phyloP scores from a whole-genome alignment of 495 filamentous ascomycete genomes.

The Hypoxylon fuscum region DNA sequence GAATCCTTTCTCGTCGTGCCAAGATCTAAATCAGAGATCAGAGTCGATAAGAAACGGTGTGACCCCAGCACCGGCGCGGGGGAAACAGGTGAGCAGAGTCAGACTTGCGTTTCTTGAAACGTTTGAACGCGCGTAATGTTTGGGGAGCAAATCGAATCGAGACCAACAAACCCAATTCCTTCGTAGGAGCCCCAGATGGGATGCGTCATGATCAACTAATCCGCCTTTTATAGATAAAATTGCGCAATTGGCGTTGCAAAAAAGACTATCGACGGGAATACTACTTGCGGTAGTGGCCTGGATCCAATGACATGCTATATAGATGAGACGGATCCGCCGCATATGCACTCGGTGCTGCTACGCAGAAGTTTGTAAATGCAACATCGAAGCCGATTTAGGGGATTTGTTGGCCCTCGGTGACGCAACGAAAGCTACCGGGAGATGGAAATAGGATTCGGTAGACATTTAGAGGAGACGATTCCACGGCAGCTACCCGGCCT shows the following conservation, averaged over 20 bases:
- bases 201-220: slow-evolving; percentile 35
- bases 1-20: slow-evolving; percentile 25
- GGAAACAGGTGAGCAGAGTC: slow-evolving; percentile 22
- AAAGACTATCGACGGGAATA: slow-evolving; percentile 22
- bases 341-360: slow-evolving; percentile 20
- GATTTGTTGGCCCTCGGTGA: slow-evolving; percentile 22
- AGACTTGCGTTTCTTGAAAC: slow-evolving; percentile 42
- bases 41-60: slow-evolving; percentile 29
- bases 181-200: slow-evolving; percentile 20
- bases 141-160: slow-evolving; percentile 31
- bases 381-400: slow-evolving; percentile 29
- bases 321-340: slow-evolving; percentile 20
- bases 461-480: slow-evolving; percentile 12
- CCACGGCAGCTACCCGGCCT: no score
- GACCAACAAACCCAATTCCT: slow-evolving; percentile 28
- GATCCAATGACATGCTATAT: slow-evolving; percentile 24
- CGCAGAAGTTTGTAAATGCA: slow-evolving; percentile 21
- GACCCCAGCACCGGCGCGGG: slow-evolving; percentile 28
- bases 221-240: slow-evolving; percentile 26
- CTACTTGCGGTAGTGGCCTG: slow-evolving; percentile 19
- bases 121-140: slow-evolving; percentile 38
- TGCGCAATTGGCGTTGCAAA: slow-evolving; percentile 36
- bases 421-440: slow-evolving; percentile 18
- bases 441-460: slow-evolving; percentile 18
- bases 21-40: slow-evolving; percentile 16